These are phyloP conservation scores for Beta lomatogona DNA, from an alignment of 179 eudicot genomes.

Conservation along the genomic window DNA sequence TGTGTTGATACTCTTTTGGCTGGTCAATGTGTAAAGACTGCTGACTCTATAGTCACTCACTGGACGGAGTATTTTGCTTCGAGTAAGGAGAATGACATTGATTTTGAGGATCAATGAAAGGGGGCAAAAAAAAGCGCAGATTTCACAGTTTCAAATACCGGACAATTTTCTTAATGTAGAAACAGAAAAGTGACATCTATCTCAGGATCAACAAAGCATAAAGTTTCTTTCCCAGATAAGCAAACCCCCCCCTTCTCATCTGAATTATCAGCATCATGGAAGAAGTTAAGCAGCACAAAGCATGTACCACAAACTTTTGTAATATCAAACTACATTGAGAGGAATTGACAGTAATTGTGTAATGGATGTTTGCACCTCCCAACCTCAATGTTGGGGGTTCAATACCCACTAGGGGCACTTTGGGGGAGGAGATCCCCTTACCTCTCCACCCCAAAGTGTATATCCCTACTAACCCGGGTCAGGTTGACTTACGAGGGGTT, in stretches of 20 bases:
- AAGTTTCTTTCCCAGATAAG: background rate
- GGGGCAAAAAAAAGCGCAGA: background rate
- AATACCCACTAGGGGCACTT: too few relatives aligned
- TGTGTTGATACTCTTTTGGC: conserved; percentile 45
- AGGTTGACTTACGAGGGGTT: too few relatives aligned
- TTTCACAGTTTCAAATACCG: background rate
- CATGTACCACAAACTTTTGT: background rate
- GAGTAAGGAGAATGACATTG: conserved; percentile 31
- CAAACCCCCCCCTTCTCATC: background rate
- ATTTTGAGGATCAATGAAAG: background rate
- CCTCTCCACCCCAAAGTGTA: too few relatives aligned
- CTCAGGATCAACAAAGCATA: background rate
- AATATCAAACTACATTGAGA: background rate
- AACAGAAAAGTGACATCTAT: background rate
- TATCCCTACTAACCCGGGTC: too few relatives aligned
- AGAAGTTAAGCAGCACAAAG: background rate
- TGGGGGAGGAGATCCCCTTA: too few relatives aligned
- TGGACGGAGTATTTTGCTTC: conserved; percentile 72
- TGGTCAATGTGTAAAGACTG: conserved; percentile 85
- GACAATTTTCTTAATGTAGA: background rate
- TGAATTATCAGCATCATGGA: background rate
- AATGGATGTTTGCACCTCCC: too few relatives aligned
- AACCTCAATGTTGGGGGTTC: too few relatives aligned
- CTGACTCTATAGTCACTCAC: conserved; percentile 94
- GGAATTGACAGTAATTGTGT: background rate